Evolutionary conservation across 2,329 filamentous ascomycete species (phyloP).

Genomic region (Aspergillus candidus): DNA sequence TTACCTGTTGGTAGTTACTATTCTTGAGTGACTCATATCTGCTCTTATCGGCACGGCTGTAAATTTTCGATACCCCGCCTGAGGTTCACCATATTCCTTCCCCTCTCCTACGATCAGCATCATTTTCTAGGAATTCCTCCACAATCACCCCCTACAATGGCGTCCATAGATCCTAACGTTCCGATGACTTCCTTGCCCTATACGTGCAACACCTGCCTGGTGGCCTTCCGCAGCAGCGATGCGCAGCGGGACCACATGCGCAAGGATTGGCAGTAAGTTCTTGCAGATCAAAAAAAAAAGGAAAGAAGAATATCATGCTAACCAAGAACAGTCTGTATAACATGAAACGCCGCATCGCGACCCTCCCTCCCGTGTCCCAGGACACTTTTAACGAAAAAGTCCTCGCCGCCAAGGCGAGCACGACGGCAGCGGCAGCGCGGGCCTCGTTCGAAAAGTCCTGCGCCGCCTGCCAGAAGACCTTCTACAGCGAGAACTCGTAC

Average conservation of each 20-base stretch:
- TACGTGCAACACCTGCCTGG: slow-evolving; percentile 97
- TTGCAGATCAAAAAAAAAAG: neutral
- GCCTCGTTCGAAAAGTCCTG: slow-evolving; percentile 84
- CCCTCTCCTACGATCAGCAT: too few relatives aligned
- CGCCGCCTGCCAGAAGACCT: slow-evolving; percentile 78
- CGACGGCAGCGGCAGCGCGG: slow-evolving; percentile 77
- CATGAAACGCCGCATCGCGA: slow-evolving; percentile 86
- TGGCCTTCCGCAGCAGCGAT: slow-evolving; percentile 91
- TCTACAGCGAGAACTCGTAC: slow-evolving; percentile 94
- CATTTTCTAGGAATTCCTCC: neutral
- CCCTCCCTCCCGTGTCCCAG: slow-evolving; percentile 81
- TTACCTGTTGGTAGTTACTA: too few relatives aligned
- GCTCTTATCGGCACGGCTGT: too few relatives aligned
- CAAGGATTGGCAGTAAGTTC: slow-evolving; percentile 91
- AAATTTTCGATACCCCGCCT: slow-evolving; percentile 12
- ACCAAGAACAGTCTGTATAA: slow-evolving; percentile 69
- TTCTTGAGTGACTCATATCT: too few relatives aligned
- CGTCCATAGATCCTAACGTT: slow-evolving; percentile 3
- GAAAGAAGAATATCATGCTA: slow-evolving; percentile 5
- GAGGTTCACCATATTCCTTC: neutral
- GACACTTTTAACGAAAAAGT: slow-evolving; percentile 96
- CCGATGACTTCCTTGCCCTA: slow-evolving; percentile 60
- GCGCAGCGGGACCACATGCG: slow-evolving; percentile 95
- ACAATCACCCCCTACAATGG: neutral
- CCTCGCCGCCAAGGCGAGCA: slow-evolving; percentile 77